phyloP scores from a whole-genome alignment of 1,284 basidiomycete genomes.

The Cronartium quercuum region DNA sequence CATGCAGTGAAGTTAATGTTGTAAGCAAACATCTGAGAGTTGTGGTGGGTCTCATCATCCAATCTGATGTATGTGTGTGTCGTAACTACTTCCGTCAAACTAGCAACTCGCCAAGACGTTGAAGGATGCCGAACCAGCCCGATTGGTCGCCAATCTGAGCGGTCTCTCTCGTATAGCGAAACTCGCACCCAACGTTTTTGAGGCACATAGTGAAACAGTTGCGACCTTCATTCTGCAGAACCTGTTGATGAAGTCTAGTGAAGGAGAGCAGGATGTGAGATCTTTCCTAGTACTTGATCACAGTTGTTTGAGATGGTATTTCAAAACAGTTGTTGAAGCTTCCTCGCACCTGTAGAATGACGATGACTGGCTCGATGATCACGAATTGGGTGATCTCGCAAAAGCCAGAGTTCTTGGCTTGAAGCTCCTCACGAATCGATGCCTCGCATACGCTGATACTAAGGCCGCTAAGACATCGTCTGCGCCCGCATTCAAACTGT shows the following conservation, averaged over 20 bases:
- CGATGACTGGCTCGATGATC: slow-evolving; percentile 68
- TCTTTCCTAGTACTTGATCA: neutral
- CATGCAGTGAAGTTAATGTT: slow-evolving; percentile 58
- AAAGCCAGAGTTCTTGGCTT: slow-evolving; percentile 67
- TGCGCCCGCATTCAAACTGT: slow-evolving; percentile 67
- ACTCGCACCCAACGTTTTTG: slow-evolving; percentile 65
- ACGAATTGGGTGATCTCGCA: slow-evolving; percentile 55
- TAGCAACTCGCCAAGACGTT: slow-evolving; percentile 57
- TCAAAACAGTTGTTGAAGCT: neutral
- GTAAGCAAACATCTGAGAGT: slow-evolving; percentile 51
- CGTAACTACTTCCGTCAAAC: neutral
- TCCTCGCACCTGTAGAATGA: slow-evolving; percentile 43
- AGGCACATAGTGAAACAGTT: slow-evolving; percentile 66
- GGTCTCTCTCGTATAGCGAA: slow-evolving; percentile 70
- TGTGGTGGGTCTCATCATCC: neutral
- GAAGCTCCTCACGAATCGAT: slow-evolving; percentile 71
- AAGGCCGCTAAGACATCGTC: slow-evolving; percentile 63
- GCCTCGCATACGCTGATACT: slow-evolving; percentile 61
- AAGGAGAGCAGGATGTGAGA: slow-evolving; percentile 53
- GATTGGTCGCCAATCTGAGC: slow-evolving; percentile 62
- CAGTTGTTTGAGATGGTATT: neutral
- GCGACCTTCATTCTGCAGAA: slow-evolving; percentile 66
- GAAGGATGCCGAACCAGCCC: slow-evolving; percentile 55
- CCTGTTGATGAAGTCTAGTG: slow-evolving; percentile 59
- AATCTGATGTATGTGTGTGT: neutral